These are phyloP conservation scores for Cadophora malorum DNA, from an alignment of 2,329 filamentous ascomycete species.

Conservation along the genomic window DNA sequence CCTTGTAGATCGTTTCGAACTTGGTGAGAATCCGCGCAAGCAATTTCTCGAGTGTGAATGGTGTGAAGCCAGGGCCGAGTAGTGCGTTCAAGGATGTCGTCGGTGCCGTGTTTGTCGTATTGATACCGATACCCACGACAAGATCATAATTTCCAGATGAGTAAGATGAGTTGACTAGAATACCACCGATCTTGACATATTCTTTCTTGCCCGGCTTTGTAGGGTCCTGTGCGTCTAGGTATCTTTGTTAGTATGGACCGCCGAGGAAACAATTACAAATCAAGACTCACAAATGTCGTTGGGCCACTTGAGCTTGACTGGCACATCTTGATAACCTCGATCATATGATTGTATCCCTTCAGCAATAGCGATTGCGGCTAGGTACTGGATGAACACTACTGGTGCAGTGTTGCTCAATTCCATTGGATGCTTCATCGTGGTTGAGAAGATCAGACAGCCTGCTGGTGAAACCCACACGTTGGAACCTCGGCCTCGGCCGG, in stretches of 20 bases:
- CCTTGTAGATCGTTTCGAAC: conserved; percentile 78
- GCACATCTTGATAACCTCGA: conserved; percentile 73
- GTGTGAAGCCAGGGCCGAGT: conserved; percentile 56
- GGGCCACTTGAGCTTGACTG: conserved; percentile 93
- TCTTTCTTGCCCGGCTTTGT: conserved; percentile 53
- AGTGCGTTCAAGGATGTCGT: conserved; percentile 87
- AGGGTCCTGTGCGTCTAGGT: conserved; percentile 69
- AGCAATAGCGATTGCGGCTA: conserved; percentile 86
- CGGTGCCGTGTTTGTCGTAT: conserved; percentile 81
- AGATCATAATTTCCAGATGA: conserved; percentile 79
- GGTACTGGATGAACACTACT: conserved; percentile 92
- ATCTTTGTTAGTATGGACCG: too few relatives aligned
- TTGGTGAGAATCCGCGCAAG: conserved; percentile 80
- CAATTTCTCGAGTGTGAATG: conserved; percentile 78
- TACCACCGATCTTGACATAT: conserved; percentile 92
- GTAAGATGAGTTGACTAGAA: conserved; percentile 89
- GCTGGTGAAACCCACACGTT: conserved; percentile 96
- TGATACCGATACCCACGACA: conserved; percentile 85
- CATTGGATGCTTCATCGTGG: conserved; percentile 82
- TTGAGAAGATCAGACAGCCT: conserved; percentile 86
- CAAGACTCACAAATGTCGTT: conserved; percentile 82
- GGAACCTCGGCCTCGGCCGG: conserved; percentile 83
- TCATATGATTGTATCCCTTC: conserved; percentile 84
- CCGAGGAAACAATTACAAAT: too few relatives aligned
- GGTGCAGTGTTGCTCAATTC: conserved; percentile 75